phyloP scores from a whole-genome alignment of 177 flowering plant genomes.

The Vitis hybrid region DNA sequence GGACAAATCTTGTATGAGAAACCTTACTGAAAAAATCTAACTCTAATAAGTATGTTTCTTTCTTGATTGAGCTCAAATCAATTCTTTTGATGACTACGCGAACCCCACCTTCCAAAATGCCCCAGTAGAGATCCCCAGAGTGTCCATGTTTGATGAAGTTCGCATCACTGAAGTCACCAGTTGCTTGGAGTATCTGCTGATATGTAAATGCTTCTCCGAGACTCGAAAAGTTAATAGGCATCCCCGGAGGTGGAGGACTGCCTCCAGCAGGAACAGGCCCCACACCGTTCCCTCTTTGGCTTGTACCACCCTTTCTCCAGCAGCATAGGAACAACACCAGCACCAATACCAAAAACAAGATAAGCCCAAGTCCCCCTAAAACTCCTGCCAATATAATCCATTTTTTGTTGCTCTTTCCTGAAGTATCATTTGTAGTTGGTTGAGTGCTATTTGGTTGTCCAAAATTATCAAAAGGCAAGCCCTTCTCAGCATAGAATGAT shows the following conservation, averaged over 20 bases:
- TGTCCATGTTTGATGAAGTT: conserved; percentile 90
- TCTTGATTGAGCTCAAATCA: conserved; percentile 46
- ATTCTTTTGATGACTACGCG: conserved; percentile 73
- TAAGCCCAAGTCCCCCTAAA: conserved; percentile 65
- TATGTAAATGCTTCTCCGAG: conserved; percentile 76
- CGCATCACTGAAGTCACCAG: conserved; percentile 64
- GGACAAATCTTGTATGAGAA: conserved; percentile 79
- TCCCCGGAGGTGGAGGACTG: conserved; percentile 41
- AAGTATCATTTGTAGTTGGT: conserved; percentile 18
- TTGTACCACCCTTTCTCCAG: conserved; percentile 34
- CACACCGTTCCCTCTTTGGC: conserved; percentile 52
- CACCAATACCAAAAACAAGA: conserved; percentile 40
- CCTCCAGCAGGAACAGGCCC: conserved; percentile 53
- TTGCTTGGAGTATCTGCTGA: conserved; percentile 75
- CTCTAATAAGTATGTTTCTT: conserved; percentile 65
- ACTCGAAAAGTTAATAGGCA: conserved; percentile 53
- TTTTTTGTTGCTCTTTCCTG: conserved; percentile 36
- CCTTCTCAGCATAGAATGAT: conserved; percentile 61
- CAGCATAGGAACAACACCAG: conserved; percentile 35
- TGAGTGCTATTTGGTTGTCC: conserved; percentile 48
- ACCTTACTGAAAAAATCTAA: conserved; percentile 72
- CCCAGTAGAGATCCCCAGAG: conserved; percentile 83
- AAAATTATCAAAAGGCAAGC: conserved; percentile 68
- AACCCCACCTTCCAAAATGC: conserved; percentile 68
- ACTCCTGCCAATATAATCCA: conserved; percentile 62